Evolutionary conservation across 768 basidiomycete genomes (phyloP).

Genomic region (Gelatoporia subvermispora): DNA sequence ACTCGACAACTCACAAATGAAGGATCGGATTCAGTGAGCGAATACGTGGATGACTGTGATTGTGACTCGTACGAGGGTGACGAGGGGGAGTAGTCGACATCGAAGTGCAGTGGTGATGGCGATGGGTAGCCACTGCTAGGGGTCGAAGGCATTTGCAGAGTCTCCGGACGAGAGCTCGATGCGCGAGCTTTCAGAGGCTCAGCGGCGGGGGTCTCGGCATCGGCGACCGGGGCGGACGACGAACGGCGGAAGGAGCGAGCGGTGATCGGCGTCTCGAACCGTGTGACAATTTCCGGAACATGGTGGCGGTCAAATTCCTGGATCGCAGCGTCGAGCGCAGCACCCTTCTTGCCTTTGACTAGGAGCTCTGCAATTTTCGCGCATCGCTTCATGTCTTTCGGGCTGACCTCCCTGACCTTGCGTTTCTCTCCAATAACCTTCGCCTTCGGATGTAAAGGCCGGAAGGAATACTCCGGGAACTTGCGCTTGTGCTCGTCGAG

Average conservation of each 20-base stretch:
- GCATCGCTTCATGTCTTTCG: slow-evolving; percentile 59
- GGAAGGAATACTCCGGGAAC: slow-evolving; percentile 74
- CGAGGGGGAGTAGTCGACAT: slow-evolving; percentile 16
- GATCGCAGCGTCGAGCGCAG: slow-evolving; percentile 30
- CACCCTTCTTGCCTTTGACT: slow-evolving; percentile 35
- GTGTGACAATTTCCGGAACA: slow-evolving; percentile 58
- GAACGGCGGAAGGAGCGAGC: slow-evolving; percentile 66
- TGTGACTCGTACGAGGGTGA: slow-evolving; percentile 10
- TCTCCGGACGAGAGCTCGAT: slow-evolving; percentile 23
- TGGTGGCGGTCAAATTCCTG: slow-evolving; percentile 41
- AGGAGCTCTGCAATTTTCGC: slow-evolving; percentile 64
- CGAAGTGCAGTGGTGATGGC: slow-evolving; percentile 9
- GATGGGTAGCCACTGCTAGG: neutral
- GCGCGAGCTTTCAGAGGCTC: slow-evolving; percentile 17
- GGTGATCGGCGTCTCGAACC: slow-evolving; percentile 71
- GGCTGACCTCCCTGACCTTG: slow-evolving; percentile 57
- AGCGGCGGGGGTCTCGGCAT: slow-evolving; percentile 15
- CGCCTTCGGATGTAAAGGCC: slow-evolving; percentile 51
- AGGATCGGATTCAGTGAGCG: slow-evolving; percentile 16
- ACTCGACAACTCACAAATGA: slow-evolving; percentile 21
- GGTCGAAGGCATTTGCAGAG: slow-evolving; percentile 1
- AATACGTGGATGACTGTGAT: slow-evolving; percentile 6
- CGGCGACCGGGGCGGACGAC: slow-evolving; percentile 40
- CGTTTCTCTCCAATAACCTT: slow-evolving; percentile 41
- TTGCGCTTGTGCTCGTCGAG: slow-evolving; percentile 70